phyloP scores from a whole-genome alignment of 192 early-diverging fungal species.

The Coemansia sp. region DNA sequence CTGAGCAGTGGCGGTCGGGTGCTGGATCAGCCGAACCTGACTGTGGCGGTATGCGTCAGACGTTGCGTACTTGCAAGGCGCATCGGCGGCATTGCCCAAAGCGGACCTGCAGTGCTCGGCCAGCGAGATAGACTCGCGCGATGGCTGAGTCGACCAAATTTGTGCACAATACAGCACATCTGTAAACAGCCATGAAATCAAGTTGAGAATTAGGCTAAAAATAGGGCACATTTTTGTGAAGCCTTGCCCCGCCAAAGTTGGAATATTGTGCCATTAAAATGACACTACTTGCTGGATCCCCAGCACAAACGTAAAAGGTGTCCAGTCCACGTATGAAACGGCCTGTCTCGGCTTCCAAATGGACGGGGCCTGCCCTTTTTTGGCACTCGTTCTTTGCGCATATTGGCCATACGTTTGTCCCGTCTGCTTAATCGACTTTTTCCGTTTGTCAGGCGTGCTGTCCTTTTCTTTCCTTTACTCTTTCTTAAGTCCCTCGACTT shows the following conservation, averaged over 20 bases:
- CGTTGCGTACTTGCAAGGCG: neutral
- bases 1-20: neutral
- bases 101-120: neutral
- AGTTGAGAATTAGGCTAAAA: neutral
- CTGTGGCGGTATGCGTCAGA: neutral
- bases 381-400: too few relatives aligned
- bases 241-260: neutral
- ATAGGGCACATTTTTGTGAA: neutral
- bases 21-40: neutral
- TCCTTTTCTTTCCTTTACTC: neutral
- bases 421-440: too few relatives aligned
- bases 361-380: neutral
- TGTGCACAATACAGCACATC: neutral
- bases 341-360: conserved; percentile 2
- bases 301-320: neutral
- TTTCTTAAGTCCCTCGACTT: neutral
- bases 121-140: neutral
- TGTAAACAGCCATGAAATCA: neutral
- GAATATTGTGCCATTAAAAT: neutral
- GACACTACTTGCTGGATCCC: too few relatives aligned
- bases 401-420: too few relatives aligned
- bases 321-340: neutral
- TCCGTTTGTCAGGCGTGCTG: neutral
- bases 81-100: neutral
- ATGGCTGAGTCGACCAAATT: neutral